Conservation (phyloP, 352 stramenopile species). For the Globisporangium orthogonon region DNA sequence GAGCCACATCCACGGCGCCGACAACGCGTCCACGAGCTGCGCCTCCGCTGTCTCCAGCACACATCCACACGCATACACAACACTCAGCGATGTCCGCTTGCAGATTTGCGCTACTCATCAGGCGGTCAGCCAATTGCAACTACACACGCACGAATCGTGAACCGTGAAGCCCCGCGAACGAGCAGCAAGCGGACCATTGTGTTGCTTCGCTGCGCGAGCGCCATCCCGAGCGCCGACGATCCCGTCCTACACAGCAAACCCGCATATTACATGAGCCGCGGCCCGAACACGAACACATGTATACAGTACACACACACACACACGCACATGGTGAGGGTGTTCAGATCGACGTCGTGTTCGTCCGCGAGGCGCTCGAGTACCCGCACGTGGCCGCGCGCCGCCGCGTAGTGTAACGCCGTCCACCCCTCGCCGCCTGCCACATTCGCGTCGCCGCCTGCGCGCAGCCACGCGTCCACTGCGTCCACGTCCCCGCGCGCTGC, state of each 20-base stretch:
- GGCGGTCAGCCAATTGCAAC: no score
- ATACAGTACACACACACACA: not conserved
- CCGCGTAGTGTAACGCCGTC: conserved; percentile 66
- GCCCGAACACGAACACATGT: not conserved
- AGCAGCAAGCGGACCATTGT: conserved; percentile 35
- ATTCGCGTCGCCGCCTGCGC: conserved; percentile 35
- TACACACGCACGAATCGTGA: conserved; percentile 32
- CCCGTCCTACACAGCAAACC: conserved; percentile 21
- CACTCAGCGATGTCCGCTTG: not conserved
- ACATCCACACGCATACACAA: not conserved
- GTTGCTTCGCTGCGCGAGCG: conserved; percentile 40
- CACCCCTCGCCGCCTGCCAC: conserved; percentile 48
- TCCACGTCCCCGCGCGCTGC: conserved; percentile 31
- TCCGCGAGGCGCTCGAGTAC: conserved; percentile 36
- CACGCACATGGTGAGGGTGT: conserved; percentile 38
- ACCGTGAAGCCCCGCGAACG: conserved; percentile 41
- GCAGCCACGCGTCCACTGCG: conserved; percentile 37
- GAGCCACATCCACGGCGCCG: conserved; percentile 23
- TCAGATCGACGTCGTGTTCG: conserved; percentile 35
- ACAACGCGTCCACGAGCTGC: conserved; percentile 16
- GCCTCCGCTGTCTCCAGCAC: conserved; percentile 15
- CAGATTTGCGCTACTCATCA: no score
- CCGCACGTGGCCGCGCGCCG: conserved; percentile 35
- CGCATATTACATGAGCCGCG: no score
- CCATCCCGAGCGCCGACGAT: conserved; percentile 51